These are phyloP conservation scores for Starmerella apicola DNA, from an alignment of 805 yeast genomes.

Conservation along the genomic window DNA sequence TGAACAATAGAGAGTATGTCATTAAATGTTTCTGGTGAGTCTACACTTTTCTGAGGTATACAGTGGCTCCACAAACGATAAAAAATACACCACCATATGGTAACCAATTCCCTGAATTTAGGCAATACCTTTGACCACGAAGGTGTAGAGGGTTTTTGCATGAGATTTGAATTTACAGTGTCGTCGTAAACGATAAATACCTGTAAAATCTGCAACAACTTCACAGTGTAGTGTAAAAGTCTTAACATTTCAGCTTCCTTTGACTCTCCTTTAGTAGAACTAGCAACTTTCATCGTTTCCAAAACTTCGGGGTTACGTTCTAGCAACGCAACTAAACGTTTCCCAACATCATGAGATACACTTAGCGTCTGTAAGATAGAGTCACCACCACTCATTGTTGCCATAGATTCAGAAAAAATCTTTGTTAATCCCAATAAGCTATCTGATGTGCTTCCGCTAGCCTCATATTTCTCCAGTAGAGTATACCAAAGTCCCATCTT, in stretches of 20 bases:
- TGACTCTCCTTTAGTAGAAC: not conserved
- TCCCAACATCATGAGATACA: conserved; percentile 41
- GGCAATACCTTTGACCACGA: conserved; percentile 25
- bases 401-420: conserved; percentile 36
- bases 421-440: conserved; percentile 38
- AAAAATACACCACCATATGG: conserved; percentile 28
- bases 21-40: conserved; percentile 22
- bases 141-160: conserved; percentile 24
- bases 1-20: conserved; percentile 53
- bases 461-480: conserved; percentile 44
- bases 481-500: conserved; percentile 65
- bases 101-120: conserved; percentile 25
- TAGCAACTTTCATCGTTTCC: conserved; percentile 6
- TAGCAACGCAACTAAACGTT: conserved; percentile 21
- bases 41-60: conserved; percentile 17
- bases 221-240: conserved; percentile 19
- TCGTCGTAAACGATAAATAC: conserved; percentile 29
- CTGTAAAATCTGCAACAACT: conserved; percentile 27
- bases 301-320: conserved; percentile 16
- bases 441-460: conserved; percentile 30
- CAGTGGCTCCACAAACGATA: conserved; percentile 30
- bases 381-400: conserved; percentile 26
- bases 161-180: conserved; percentile 23
- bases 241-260: no score
- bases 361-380: conserved; percentile 40